These are phyloP conservation scores for Kuraishia hungarica DNA, from an alignment of 805 yeast genomes.

Conservation along the genomic window DNA sequence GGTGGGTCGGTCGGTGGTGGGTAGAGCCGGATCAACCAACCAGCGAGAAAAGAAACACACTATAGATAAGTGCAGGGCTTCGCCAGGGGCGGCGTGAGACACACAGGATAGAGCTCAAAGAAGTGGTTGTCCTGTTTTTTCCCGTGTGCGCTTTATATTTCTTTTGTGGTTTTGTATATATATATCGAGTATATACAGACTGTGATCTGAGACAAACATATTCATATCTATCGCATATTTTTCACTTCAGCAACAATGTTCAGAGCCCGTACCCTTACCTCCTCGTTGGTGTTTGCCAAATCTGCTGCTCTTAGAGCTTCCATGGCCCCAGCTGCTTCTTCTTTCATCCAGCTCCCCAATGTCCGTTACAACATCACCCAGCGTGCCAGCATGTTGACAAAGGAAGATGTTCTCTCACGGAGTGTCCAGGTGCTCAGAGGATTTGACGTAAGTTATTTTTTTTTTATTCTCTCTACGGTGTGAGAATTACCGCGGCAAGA, in stretches of 20 bases:
- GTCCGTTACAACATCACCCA: slow-evolving; percentile 8
- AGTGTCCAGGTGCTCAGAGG: slow-evolving; percentile 70
- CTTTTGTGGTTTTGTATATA: no score
- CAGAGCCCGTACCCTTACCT: background rate
- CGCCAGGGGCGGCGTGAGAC: background rate
- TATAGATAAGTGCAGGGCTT: background rate
- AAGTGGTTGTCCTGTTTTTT: background rate
- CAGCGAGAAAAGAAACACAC: background rate
- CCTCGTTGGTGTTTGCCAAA: background rate
- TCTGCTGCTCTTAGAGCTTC: background rate
- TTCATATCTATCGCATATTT: background rate
- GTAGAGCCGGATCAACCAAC: background rate
- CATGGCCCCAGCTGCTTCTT: slow-evolving; percentile 1
- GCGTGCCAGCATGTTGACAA: slow-evolving; percentile 56
- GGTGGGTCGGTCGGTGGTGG: no score
- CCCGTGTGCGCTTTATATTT: background rate
- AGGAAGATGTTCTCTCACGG: slow-evolving; percentile 76
- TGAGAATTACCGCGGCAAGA: no score
- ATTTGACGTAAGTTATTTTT: slow-evolving; percentile 26
- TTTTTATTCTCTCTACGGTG: background rate
- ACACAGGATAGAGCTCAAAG: background rate
- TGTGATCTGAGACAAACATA: background rate
- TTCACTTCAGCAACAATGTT: background rate
- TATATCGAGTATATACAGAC: background rate
- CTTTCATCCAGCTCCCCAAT: slow-evolving; percentile 4